Evolutionary conservation across 2,329 filamentous ascomycete species (phyloP), one percentile per base, ranked within the genome.

Genomic region (Sclerotinia nivalis): DNA sequence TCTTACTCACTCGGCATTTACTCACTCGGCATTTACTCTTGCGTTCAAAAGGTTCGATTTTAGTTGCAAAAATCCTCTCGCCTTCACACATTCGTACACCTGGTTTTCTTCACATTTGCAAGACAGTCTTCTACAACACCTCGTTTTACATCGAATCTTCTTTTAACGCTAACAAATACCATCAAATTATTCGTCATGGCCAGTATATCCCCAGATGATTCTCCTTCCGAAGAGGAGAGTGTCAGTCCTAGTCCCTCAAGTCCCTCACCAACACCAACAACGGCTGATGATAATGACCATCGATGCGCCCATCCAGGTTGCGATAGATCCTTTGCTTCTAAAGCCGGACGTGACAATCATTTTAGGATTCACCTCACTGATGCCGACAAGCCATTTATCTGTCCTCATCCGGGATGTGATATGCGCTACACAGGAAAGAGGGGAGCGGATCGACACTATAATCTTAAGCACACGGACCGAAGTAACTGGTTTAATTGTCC

Each of bases 401-500:
- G 60, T 20, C 31, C 45, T 9, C 45, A 37, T 37, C 13, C 60
- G 25, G 60, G 28, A 12, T 62, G 60, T 18, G 8, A 10, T 15
- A 37, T 4, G 13, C 31, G 60, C 4, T 62, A 62, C 15, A 25
- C 28, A 1, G 15, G 15, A 4, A 49, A 25, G 20, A 50, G 28
- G 9, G 60, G 43, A 18, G 20, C 18, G 7, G 18, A 13, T 8
- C 45, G 28, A 5, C 59, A 62, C 25, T 49, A 31, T 22, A 47
- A 47, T 22, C 18, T n/a, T 31, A 43, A 47, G 28, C 59, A 61
- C 9, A 31, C 20, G 22, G 59, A 61, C 18, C 47, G 31, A n/a
- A 47, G 40, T 47, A 22, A 28, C 59, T 61, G 59, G 59, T 31
- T 28, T 15, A 45, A n/a, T 15, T 61, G 59, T 61, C 59, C 43